Conservation (phyloP, 306 rosid species). For the Corylus heterophylla region DNA sequence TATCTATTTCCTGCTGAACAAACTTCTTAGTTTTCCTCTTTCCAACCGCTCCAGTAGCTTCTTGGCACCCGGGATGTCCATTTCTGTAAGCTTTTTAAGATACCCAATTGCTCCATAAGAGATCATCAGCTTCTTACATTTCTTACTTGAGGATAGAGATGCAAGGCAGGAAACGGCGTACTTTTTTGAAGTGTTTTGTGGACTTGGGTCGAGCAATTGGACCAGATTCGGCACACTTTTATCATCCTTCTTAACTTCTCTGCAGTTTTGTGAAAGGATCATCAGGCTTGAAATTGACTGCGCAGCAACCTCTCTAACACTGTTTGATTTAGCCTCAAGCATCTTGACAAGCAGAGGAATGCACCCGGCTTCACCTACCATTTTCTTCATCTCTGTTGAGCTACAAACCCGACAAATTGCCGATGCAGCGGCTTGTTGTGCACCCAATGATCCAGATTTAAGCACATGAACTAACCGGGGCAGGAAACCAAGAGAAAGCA, state of each 20-base stretch:
- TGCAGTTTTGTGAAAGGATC: slow-evolving; percentile 55
- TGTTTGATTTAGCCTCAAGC: slow-evolving; percentile 85
- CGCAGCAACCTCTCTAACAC: slow-evolving; percentile 66
- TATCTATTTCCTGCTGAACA: slow-evolving; percentile 69
- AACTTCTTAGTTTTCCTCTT: slow-evolving; percentile 83
- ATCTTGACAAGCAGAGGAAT: slow-evolving; percentile 67
- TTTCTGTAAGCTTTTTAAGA: slow-evolving; percentile 84
- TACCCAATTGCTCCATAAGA: slow-evolving; percentile 96
- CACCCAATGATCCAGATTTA: slow-evolving; percentile 64
- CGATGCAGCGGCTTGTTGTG: slow-evolving; percentile 70
- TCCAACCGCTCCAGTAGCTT: slow-evolving; percentile 83
- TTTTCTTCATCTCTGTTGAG: slow-evolving; percentile 69
- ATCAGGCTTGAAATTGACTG: slow-evolving; percentile 75
- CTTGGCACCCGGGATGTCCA: slow-evolving; percentile 92
- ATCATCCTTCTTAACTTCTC: slow-evolving; percentile 76
- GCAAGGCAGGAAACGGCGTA: slow-evolving; percentile 82
- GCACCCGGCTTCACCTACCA: slow-evolving; percentile 69
- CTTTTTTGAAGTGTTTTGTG: slow-evolving; percentile 80
- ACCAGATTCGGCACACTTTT: slow-evolving; percentile 85
- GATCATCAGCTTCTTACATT: slow-evolving; percentile 84
- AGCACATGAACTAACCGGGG: slow-evolving; percentile 67
- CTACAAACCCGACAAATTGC: slow-evolving; percentile 61
- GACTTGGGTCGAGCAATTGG: slow-evolving; percentile 83
- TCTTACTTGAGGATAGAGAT: slow-evolving; percentile 64
- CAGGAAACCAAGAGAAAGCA: slow-evolving; percentile 62